A percentile compares a stretch with the other conserved stretches of the same genome.
phyloP scores from a whole-genome alignment of 78 protist genomes.

The Anaeramoeba flamelloides region DNA sequence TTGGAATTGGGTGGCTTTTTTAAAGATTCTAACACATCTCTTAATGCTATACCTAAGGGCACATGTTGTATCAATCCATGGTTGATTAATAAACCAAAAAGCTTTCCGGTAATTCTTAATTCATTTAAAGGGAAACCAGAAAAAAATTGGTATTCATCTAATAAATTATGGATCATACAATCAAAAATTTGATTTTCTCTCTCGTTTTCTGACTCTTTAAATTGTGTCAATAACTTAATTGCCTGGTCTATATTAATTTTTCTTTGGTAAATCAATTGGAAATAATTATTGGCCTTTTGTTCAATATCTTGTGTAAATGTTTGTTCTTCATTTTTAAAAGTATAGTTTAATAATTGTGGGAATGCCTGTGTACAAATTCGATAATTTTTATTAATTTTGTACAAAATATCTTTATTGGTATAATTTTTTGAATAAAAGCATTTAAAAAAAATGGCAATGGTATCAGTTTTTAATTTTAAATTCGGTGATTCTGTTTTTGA shows the following conservation, averaged over 20 bases:
- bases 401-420: no score
- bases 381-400: no score
- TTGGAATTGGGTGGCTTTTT: conserved; percentile 22
- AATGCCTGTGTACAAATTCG: no score
- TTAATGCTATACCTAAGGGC: conserved; percentile 47
- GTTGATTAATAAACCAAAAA: conserved; percentile 72
- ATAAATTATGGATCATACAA: conserved; percentile 74
- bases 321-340: no score
- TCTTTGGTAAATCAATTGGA: conserved; percentile 47
- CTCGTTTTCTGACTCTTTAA: neutral
- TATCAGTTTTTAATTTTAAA: no score
- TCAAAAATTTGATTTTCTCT: conserved; percentile 41
- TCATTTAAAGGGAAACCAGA: conserved; percentile 68
- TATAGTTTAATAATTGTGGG: no score
- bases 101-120: conserved; percentile 56
- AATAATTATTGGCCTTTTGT: conserved; percentile 52
- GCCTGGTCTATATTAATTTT: no score
- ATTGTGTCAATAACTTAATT: no score
- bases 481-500: no score
- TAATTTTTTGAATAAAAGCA: no score
- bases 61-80: conserved; percentile 43
- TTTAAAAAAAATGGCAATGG: no score
- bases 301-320: conserved; percentile 46
- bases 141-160: conserved; percentile 77
- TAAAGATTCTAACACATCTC: conserved; percentile 54